These are phyloP conservation scores for Arachis hypogaea DNA, from an alignment of 306 rosid species.

Conservation along the genomic window DNA sequence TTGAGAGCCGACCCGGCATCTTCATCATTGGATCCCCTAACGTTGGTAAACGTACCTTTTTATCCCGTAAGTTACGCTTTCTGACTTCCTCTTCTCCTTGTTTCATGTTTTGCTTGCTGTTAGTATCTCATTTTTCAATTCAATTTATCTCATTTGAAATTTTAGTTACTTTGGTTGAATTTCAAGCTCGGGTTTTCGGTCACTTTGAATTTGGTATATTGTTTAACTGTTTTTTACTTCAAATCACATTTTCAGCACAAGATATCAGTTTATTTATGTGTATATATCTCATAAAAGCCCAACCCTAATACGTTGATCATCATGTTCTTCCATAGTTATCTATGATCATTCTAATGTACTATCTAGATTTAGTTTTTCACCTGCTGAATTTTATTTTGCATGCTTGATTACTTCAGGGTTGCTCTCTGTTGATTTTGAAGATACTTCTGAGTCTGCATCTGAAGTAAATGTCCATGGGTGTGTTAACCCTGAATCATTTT, in stretches of 20 bases:
- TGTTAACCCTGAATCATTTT: conserved; percentile 16
- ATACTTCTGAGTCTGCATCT: conserved; percentile 52
- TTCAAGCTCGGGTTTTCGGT: background rate
- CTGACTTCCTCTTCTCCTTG: background rate
- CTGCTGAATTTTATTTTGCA: conserved; percentile 6
- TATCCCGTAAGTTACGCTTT: conserved; percentile 53
- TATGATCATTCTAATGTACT: background rate
- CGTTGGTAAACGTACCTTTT: conserved; percentile 71
- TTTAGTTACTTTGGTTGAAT: background rate
- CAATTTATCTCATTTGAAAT: background rate
- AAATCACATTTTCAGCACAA: conserved; percentile 3
- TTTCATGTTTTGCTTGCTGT: background rate
- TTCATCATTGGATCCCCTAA: conserved; percentile 62
- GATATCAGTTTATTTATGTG: background rate
- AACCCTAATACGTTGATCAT: conserved; percentile 1
- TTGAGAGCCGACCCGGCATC: conserved; percentile 63
- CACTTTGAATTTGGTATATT: background rate
- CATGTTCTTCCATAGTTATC: background rate
- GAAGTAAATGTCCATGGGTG: conserved; percentile 58
- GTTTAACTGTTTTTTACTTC: background rate
- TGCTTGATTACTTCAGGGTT: conserved; percentile 48
- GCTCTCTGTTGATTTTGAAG: conserved; percentile 57
- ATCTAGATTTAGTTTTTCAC: background rate
- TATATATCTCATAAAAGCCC: background rate
- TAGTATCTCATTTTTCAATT: background rate